These are phyloP conservation scores for Prunus armeniaca DNA, from an alignment of 306 rosid genomes.

Conservation along the genomic window DNA sequence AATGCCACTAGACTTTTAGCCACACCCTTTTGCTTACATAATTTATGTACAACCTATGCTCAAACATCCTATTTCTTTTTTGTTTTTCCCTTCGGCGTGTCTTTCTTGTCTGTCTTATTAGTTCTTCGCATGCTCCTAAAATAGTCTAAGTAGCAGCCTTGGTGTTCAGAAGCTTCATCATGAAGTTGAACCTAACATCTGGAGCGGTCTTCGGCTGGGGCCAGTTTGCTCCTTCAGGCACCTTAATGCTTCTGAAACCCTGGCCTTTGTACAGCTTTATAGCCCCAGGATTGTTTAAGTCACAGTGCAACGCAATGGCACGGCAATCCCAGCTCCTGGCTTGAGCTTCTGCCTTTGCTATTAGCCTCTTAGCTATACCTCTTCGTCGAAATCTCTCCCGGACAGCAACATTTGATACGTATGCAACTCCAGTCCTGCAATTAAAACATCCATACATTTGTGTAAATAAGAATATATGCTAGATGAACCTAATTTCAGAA, in stretches of 20 bases:
- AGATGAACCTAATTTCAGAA: not conserved
- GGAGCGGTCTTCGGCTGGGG: conserved; percentile 95
- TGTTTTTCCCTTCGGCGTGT: not conserved
- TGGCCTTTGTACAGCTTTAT: conserved; percentile 71
- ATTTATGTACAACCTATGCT: conserved; percentile 26
- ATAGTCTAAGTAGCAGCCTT: conserved; percentile 36
- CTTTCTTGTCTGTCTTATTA: not conserved
- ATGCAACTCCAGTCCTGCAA: conserved; percentile 91
- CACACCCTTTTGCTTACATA: not conserved
- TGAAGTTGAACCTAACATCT: conserved; percentile 67
- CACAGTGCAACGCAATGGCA: conserved; percentile 85
- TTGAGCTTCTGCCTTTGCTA: conserved; percentile 81
- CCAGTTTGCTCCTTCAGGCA: conserved; percentile 96
- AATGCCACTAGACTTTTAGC: too few relatives aligned
- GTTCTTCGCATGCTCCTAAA: conserved; percentile 13
- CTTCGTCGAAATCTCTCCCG: conserved; percentile 71
- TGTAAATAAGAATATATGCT: conserved; percentile 7
- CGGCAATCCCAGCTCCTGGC: conserved; percentile 95
- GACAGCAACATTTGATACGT: conserved; percentile 94
- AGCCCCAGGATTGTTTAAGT: conserved; percentile 72
- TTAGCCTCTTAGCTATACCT: conserved; percentile 80
- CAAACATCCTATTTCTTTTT: not conserved
- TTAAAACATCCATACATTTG: not conserved
- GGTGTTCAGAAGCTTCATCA: conserved; percentile 90
- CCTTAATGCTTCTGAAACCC: conserved; percentile 75